Conservation (phyloP, 2,329 filamentous ascomycete species). For the Fusarium sp. region DNA sequence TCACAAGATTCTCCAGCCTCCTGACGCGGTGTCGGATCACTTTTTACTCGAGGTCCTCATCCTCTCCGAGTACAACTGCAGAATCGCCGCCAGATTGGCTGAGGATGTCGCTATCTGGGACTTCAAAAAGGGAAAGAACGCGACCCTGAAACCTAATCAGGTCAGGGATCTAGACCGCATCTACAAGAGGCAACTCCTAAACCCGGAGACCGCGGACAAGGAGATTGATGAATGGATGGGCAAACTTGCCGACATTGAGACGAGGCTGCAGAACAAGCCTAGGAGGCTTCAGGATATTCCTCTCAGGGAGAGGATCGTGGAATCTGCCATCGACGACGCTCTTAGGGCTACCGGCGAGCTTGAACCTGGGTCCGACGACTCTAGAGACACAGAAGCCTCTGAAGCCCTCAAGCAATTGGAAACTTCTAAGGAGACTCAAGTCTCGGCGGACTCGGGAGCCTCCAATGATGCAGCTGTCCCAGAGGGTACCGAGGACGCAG, state of each 20-base stretch:
- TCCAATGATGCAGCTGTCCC: background rate
- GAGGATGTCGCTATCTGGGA: slow-evolving; percentile 59
- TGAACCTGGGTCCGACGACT: background rate
- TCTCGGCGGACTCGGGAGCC: background rate
- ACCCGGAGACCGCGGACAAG: background rate
- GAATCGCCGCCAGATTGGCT: slow-evolving; percentile 76
- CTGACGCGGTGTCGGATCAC: slow-evolving; percentile 53
- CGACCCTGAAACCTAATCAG: slow-evolving; percentile 43
- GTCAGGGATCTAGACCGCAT: background rate
- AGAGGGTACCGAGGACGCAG: background rate
- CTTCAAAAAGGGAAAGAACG: slow-evolving; percentile 49
- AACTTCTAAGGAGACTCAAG: too few species aligned
- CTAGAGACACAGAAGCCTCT: background rate
- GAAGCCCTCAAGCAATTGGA: background rate
- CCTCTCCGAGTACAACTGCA: slow-evolving; percentile 78
- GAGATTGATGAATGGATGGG: background rate
- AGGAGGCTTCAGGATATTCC: background rate
- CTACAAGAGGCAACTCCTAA: background rate
- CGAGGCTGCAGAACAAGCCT: background rate
- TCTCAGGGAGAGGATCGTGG: background rate
- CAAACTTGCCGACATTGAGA: background rate
- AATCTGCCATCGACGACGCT: background rate
- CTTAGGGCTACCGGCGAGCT: background rate
- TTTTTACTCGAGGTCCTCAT: slow-evolving; percentile 73
- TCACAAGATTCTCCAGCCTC: slow-evolving; percentile 75